A percentile compares a stretch with the other conserved stretches of the same genome.
Conservation (phyloP, 139 green algal species). For the Tetradesmus obliquus region DNA sequence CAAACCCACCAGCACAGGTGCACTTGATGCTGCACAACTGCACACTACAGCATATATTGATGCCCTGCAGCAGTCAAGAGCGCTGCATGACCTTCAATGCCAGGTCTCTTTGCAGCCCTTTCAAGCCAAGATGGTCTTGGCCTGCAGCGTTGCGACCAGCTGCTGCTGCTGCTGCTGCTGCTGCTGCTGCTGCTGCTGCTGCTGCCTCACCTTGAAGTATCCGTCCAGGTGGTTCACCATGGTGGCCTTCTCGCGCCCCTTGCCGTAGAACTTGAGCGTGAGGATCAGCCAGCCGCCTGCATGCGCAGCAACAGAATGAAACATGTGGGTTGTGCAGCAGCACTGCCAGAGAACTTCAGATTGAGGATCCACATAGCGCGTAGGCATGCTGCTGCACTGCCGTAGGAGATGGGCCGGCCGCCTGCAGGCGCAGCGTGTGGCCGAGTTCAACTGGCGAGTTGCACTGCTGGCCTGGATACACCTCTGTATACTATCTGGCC, state of each 20-base stretch:
- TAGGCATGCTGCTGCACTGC: neutral
- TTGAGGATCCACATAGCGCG: neutral
- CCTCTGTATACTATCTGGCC: too few species aligned
- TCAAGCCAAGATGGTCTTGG: neutral
- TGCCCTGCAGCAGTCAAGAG: neutral
- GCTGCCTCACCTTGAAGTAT: neutral
- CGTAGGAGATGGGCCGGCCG: neutral
- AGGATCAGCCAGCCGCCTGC: constrained; percentile 51
- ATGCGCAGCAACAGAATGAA: neutral
- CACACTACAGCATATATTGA: too few species aligned
- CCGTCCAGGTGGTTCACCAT: neutral
- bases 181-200: neutral
- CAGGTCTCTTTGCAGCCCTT: neutral
- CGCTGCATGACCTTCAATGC: too few species aligned
- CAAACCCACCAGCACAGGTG: too few species aligned
- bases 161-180: too few species aligned
- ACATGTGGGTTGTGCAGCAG: neutral
- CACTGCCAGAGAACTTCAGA: neutral
- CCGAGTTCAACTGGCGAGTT: too few species aligned
- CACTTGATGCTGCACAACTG: too few species aligned
- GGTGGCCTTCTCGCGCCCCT: constrained; percentile 5
- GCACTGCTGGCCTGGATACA: too few species aligned
- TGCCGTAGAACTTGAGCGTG: constrained; percentile 58
- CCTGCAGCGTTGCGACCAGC: neutral
- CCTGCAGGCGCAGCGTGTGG: too few species aligned